These are phyloP conservation scores for Akanthomyces uredinophilus DNA, from an alignment of 2,329 filamentous ascomycete genomes.

Conservation along the genomic window DNA sequence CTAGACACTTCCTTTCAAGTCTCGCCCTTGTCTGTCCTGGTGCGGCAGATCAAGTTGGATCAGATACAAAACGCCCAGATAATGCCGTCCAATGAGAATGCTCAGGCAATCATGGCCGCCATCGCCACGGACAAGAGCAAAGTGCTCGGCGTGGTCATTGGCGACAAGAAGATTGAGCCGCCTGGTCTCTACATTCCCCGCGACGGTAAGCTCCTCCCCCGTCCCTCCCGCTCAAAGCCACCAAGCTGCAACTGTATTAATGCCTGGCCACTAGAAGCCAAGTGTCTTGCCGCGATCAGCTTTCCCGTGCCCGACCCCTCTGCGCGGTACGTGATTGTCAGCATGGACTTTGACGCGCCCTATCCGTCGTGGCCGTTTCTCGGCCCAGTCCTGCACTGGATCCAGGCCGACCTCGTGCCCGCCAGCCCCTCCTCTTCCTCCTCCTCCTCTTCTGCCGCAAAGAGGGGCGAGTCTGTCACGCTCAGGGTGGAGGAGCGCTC, in stretches of 20 bases:
- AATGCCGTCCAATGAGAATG: conserved; percentile 8
- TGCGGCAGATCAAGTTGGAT: neutral
- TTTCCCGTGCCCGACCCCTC: neutral
- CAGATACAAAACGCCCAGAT: neutral
- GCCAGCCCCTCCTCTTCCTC: neutral
- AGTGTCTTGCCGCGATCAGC: neutral
- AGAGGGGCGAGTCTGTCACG: neutral
- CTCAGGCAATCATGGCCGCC: conserved; percentile 1
- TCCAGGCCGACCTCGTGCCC: conserved; percentile 34
- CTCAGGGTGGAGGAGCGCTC: neutral
- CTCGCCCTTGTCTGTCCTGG: neutral
- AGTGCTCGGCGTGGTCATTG: conserved; percentile 17
- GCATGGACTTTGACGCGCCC: conserved; percentile 44
- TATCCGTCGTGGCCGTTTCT: conserved; percentile 35
- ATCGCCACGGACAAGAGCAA: conserved; percentile 17
- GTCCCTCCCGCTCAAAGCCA: too few relatives aligned
- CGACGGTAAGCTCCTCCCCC: neutral
- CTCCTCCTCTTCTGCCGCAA: too few relatives aligned
- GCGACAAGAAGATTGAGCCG: conserved; percentile 14
- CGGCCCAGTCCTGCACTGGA: conserved; percentile 43
- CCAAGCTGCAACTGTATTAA: too few relatives aligned
- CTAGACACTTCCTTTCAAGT: neutral
- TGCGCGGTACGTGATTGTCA: conserved; percentile 8
- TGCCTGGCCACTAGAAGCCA: neutral
- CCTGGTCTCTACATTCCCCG: conserved; percentile 17